Evolutionary conservation across 768 basidiomycete genomes (phyloP).

Genomic region (Suillus occidentalis): DNA sequence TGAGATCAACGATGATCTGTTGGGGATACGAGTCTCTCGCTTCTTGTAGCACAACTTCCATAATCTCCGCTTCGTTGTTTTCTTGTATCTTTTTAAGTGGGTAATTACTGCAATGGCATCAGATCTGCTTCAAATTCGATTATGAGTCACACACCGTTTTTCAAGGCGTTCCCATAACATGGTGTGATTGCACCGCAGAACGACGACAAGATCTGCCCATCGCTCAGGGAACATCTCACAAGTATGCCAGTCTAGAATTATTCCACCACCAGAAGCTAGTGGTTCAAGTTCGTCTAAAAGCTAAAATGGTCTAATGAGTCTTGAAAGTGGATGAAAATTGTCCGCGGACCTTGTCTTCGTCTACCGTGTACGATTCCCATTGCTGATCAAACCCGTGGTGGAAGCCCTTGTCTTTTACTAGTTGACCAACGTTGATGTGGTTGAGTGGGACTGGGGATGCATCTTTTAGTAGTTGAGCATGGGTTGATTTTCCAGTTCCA

Average conservation of each 20-base stretch:
- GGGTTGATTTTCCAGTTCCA: slow-evolving; percentile 95
- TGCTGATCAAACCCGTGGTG: slow-evolving; percentile 89
- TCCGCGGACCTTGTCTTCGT: slow-evolving; percentile 86
- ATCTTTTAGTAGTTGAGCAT: slow-evolving; percentile 78
- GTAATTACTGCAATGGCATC: slow-evolving; percentile 59
- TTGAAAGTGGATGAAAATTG: background rate
- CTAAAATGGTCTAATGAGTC: slow-evolving; percentile 37
- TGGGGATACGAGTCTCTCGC: slow-evolving; percentile 81
- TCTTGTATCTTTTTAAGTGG: slow-evolving; percentile 93
- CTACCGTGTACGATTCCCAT: slow-evolving; percentile 92
- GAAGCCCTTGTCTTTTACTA: slow-evolving; percentile 79
- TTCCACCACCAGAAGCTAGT: slow-evolving; percentile 62
- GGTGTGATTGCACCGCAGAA: slow-evolving; percentile 86
- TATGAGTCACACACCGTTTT: slow-evolving; percentile 58
- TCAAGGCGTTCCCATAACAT: slow-evolving; percentile 89
- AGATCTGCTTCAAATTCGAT: background rate
- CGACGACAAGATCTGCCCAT: slow-evolving; percentile 95
- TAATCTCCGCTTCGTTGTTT: slow-evolving; percentile 98
- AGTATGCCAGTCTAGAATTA: slow-evolving; percentile 94
- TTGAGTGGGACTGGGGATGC: slow-evolving; percentile 68
- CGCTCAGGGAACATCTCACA: slow-evolving; percentile 94
- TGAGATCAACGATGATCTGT: slow-evolving; percentile 86
- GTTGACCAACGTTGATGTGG: slow-evolving; percentile 89
- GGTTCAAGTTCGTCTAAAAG: slow-evolving; percentile 87
- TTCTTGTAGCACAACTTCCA: slow-evolving; percentile 89